Evolutionary conservation across 108 stramenopile genomes (phyloP).

Genomic region (Skeletonema potamos): DNA sequence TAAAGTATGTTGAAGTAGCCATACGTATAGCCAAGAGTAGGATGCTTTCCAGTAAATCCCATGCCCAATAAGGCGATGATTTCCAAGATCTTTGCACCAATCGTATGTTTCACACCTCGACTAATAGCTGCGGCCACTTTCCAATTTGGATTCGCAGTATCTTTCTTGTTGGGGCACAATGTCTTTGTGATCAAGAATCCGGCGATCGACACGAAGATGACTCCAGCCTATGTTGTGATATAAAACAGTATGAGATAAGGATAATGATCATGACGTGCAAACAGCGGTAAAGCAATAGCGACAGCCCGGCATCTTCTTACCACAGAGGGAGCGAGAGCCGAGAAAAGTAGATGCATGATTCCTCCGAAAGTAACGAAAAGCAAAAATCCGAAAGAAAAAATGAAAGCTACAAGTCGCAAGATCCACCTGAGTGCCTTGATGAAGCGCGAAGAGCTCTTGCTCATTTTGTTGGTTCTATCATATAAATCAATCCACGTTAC

Average conservation of each 20-base stretch:
- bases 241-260: no score
- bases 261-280: no score
- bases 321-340: conserved; percentile 4
- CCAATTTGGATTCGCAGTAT: conserved; percentile 44
- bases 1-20: conserved; percentile 23
- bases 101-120: conserved; percentile 11
- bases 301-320: not conserved
- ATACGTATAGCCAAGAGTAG: conserved; percentile 21
- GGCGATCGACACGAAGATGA: conserved; percentile 11
- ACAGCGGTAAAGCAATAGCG: no score
- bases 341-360: conserved; percentile 1
- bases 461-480: conserved; percentile 45
- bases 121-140: conserved; percentile 32
- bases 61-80: conserved; percentile 31
- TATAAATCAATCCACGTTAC: conserved; percentile 47
- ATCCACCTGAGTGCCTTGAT: conserved; percentile 22
- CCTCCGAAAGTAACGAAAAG: conserved; percentile 2
- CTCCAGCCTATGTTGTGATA: not conserved
- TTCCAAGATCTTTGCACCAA: conserved; percentile 20
- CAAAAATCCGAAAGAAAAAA: conserved; percentile 7
- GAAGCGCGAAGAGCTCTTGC: conserved; percentile 23
- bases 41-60: conserved; percentile 1
- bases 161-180: conserved; percentile 31
- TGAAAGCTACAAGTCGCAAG: conserved; percentile 14
- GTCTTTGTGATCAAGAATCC: conserved; percentile 36